Base-by-base conservation (phyloP, 2,329 filamentous ascomycete species). In the Fusarium beomiforme region DNA sequence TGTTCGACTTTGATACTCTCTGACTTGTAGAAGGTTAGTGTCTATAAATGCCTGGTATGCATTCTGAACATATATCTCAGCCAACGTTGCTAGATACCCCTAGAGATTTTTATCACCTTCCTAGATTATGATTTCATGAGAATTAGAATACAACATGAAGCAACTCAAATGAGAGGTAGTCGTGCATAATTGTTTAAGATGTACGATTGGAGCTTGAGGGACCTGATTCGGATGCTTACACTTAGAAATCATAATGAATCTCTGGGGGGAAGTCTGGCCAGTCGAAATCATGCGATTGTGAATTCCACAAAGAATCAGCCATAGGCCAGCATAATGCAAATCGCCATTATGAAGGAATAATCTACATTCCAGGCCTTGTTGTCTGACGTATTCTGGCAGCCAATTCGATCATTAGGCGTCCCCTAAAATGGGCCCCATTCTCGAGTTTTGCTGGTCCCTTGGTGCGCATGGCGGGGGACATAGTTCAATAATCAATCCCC, bases 351-450 rank as follows among this genome's bases (percentile, higher is more conserved):
- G 37, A 46, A 71, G 64, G 62, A 59, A 58, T 64, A 64, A 70
- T 59, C 56, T 70, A 50, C 69, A 71, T 72, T 71, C 69, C 69
- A 72, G 43, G 54, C 46, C 24, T 53, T 37, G 53, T 54, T 59
- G 53, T 50, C 56, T 71, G 69, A 72, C 69, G 53, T 63, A 70
- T 66, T 66, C 34, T 51, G 26, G 41, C 47, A 62, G 46, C 24
- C 55, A 44, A 47, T 29, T 44, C 33, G 29, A 59, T 39, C 51
- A 62, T 37, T 43, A 67, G 47, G 56, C 51, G 69, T 60, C 64
- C 49, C 69, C 64, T 66, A 71, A 72, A 72, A 65, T 56, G 58
- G 42, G 58, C 34, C 43, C 55, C 69, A 68, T 58, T 60, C 64
- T 64, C 44, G 41, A 59, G 54, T 41, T 65, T 50, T 56, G 51